These are phyloP conservation scores for Blastobotrys mokoenaii DNA, from an alignment of 805 yeast species.

Conservation along the genomic window DNA sequence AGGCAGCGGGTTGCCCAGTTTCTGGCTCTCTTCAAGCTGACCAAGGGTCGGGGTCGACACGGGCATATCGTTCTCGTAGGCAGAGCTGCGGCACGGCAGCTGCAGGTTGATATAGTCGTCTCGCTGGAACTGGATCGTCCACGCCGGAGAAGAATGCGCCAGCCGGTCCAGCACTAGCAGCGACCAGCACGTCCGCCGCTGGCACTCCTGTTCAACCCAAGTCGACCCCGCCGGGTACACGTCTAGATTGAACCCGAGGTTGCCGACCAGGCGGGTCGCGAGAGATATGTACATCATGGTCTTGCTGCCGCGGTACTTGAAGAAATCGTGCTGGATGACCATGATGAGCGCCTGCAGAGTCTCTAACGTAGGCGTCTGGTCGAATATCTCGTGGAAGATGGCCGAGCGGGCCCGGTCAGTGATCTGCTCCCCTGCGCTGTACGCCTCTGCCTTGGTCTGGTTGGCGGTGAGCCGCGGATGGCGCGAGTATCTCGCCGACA, in stretches of 20 bases:
- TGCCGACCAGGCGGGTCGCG: conserved; percentile 29
- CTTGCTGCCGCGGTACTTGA: conserved; percentile 26
- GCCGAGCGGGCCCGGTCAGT: conserved; percentile 14
- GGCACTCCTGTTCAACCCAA: conserved; percentile 28
- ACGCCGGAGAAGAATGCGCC: conserved; percentile 27
- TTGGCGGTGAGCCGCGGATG: conserved; percentile 24
- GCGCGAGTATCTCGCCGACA: conserved; percentile 29
- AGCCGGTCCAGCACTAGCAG: conserved; percentile 28
- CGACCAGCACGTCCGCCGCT: conserved; percentile 31
- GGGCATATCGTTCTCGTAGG: conserved; percentile 17
- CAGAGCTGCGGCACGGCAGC: conserved; percentile 21
- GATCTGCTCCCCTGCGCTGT: conserved; percentile 16
- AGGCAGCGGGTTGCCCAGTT: background rate
- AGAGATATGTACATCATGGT: conserved; percentile 30
- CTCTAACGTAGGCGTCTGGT: conserved; percentile 27
- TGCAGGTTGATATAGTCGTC: conserved; percentile 22
- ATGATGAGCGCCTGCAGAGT: conserved; percentile 28
- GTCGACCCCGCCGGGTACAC: conserved; percentile 16
- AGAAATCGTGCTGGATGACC: conserved; percentile 29
- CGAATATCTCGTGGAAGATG: conserved; percentile 14
- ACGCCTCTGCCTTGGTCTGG: conserved; percentile 2
- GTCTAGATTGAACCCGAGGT: conserved; percentile 22
- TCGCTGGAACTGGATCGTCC: conserved; percentile 23
- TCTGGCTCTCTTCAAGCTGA: background rate
- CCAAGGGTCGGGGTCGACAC: conserved; percentile 4